These are phyloP conservation scores for Chrysanthemum makinoi DNA, from an alignment of 129 eudicot genomes.

Conservation along the genomic window DNA sequence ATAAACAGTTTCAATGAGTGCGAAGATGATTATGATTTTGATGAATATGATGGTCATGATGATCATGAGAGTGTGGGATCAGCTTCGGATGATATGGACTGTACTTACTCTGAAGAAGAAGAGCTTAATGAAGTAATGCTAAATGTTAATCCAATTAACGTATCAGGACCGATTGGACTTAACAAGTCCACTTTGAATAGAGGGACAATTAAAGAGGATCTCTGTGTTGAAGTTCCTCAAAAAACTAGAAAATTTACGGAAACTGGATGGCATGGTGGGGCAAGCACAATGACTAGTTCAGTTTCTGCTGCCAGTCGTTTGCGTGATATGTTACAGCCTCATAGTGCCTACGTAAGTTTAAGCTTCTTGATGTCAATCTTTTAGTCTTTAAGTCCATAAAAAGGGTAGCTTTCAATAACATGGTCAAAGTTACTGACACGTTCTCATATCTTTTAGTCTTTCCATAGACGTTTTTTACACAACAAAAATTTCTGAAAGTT, in stretches of 20 bases:
- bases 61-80: slow-evolving; percentile 81
- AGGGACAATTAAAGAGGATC: slow-evolving; percentile 62
- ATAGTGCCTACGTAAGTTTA: slow-evolving; percentile 68
- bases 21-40: slow-evolving; percentile 43
- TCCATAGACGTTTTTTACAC: too few relatives aligned
- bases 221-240: slow-evolving; percentile 60
- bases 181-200: slow-evolving; percentile 53
- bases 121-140: slow-evolving; percentile 42
- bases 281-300: slow-evolving; percentile 40
- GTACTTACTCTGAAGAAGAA: slow-evolving; percentile 63
- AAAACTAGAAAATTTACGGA: slow-evolving; percentile 39
- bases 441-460: not conserved
- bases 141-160: slow-evolving; percentile 22
- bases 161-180: slow-evolving; percentile 19
- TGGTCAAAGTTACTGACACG: not conserved
- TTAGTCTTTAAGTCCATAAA: not conserved
- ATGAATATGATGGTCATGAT: slow-evolving; percentile 23
- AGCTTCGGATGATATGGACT: slow-evolving; percentile 52
- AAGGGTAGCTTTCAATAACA: too few relatives aligned
- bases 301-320: slow-evolving; percentile 45
- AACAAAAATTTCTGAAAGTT: not conserved
- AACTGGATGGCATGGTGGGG: slow-evolving; percentile 37
- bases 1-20: slow-evolving; percentile 37
- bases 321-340: slow-evolving; percentile 42
- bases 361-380: not conserved